Percentiles rank a stretch among this genome's conserved stretches.
Evolutionary conservation across 2,329 filamentous ascomycete genomes (phyloP).

Genomic region (Botrytis tulipae): DNA sequence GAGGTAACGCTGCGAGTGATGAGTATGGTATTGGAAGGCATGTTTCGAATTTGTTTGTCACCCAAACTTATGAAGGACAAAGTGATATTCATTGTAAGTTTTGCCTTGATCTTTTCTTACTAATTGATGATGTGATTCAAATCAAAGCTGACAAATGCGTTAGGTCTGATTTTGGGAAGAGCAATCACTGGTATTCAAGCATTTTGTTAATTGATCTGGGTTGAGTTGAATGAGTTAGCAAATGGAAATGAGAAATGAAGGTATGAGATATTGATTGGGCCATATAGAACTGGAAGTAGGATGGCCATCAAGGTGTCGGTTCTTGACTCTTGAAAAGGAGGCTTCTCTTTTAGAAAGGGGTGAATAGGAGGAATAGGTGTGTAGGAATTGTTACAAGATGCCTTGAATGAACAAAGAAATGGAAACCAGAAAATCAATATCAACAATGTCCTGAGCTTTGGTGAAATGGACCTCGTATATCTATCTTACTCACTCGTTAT

Average conservation of each 20-base stretch:
- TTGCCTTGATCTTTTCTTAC: background rate
- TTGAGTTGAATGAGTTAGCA: background rate
- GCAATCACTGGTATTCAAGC: slow-evolving; percentile 76
- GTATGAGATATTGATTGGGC: background rate
- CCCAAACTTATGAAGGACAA: slow-evolving; percentile 97
- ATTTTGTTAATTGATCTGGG: slow-evolving; percentile 51
- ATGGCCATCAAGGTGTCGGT: background rate
- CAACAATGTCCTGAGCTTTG: background rate
- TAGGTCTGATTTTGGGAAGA: slow-evolving; percentile 66
- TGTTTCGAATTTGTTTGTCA: slow-evolving; percentile 94
- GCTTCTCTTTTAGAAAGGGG: background rate
- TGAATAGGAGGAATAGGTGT: background rate
- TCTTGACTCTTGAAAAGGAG: background rate
- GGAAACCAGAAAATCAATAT: background rate
- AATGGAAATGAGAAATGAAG: background rate
- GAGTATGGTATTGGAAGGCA: slow-evolving; percentile 95
- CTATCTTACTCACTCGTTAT: background rate
- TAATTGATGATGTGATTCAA: background rate
- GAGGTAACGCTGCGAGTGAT: slow-evolving; percentile 96
- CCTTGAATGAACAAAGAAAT: background rate
- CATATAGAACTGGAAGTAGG: background rate
- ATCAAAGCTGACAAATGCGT: slow-evolving; percentile 34
- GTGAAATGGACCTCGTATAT: background rate
- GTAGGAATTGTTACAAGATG: background rate
- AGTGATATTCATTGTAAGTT: slow-evolving; percentile 77